Base-by-base conservation (phyloP, 2,329 filamentous ascomycete genomes). In the Colletotrichum sublineola region DNA sequence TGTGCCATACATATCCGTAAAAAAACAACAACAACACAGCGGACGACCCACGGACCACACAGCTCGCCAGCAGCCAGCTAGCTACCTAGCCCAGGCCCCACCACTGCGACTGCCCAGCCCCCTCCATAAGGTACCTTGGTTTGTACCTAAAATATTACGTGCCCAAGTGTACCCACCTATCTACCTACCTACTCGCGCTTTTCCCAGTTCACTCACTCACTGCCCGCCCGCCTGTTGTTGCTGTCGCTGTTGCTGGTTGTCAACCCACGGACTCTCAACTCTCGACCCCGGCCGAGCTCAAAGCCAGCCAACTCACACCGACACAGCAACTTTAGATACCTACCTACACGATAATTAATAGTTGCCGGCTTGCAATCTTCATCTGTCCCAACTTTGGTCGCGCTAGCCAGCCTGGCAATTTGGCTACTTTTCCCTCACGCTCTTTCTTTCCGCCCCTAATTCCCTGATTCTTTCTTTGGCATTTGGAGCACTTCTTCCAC, bases 281-380 rank as follows among this genome's bases (percentile, higher is more conserved):
- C 20, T 50, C 46, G 33, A 69, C 60, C 70, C 70, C 48, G 66
- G 70, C 67, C 48, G 56, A 55, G 60, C 66, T 73, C 70, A 70
- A 73, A 61, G 60, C 69, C 69, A 65, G 70, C 66, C 70, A 70
- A 70, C 70, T 73, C 70, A 73, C 70, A 73, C 70, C 70, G 70
- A 73, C 70, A 69, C 55, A 48, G 29, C 42, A 44, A 6, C 18
- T 42, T n/a, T 18, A 61, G 60, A 64, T 24, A n/a, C 33, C 24
- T 24, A 24, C 33, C n/a, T 20, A 65, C 61, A 60, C 61, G 58
- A 69, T 63, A 46, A n/a, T 46, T 60, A 18, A 6, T 55, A 53
- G 50, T 64, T 56, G 55, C 61, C 55, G 46, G 55, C 66, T 55
- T 64, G 60, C 58, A 55, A 73, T 56, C 61, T 73, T 64, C 63